phyloP scores from a whole-genome alignment of 257 asterid species.

The Gardenia jasminoides region DNA sequence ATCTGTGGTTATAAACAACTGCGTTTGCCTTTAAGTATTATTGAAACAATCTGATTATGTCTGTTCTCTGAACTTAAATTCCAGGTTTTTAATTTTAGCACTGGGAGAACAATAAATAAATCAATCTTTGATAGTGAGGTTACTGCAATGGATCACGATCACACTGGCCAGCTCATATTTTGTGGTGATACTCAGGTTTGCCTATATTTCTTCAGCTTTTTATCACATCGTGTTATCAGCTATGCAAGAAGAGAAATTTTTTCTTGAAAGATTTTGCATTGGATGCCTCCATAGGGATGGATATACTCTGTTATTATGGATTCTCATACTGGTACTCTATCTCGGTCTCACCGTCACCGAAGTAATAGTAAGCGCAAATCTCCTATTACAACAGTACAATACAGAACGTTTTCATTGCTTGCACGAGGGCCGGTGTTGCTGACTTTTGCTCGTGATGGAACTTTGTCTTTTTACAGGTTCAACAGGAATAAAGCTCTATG shows the following conservation, averaged over 20 bases:
- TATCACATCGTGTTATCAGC: conserved; percentile 15
- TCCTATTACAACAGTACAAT: conserved; percentile 81
- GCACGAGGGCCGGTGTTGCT: conserved; percentile 94
- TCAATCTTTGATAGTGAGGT: conserved; percentile 68
- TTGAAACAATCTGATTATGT: conserved; percentile 15
- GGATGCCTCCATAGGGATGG: conserved; percentile 64
- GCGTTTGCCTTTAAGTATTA: no score
- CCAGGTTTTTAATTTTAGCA: conserved; percentile 93
- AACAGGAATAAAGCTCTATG: conserved; percentile 15
- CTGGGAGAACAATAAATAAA: conserved; percentile 82
- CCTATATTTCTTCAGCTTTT: conserved; percentile 9
- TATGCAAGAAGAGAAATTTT: conserved; percentile 2
- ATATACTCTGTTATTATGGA: conserved; percentile 73
- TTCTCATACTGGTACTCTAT: conserved; percentile 69
- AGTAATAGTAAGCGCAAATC: conserved; percentile 69
- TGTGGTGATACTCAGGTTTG: conserved; percentile 94
- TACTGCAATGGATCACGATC: conserved; percentile 98
- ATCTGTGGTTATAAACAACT: no score
- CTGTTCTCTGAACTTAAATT: conserved; percentile 26
- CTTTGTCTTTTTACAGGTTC: conserved; percentile 90
- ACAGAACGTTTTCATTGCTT: conserved; percentile 83
- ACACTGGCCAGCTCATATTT: conserved; percentile 90
- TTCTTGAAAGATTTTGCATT: conserved; percentile 20
- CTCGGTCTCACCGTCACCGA: conserved; percentile 80
- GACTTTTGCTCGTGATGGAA: conserved; percentile 82